Percentiles rank a stretch among this genome's conserved stretches.
Conservation (phyloP, 352 stramenopile species). For the Halophytophthora polymorphica region DNA sequence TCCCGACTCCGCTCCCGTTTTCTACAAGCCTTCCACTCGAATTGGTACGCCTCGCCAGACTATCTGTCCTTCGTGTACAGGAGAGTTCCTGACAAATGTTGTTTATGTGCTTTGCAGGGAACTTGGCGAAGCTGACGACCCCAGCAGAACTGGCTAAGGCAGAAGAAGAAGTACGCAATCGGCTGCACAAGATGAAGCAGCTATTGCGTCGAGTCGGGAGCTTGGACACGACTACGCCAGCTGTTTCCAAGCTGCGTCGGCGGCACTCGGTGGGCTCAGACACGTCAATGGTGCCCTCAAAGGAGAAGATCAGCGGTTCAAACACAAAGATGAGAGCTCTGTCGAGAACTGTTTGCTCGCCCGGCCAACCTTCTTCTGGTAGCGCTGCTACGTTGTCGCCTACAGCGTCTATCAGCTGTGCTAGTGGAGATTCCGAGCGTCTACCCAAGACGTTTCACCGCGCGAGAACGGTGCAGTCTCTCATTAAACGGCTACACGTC, state of each 20-base stretch:
- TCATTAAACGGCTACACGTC: constrained; percentile 30
- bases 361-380: constrained; percentile 1
- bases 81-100: background rate
- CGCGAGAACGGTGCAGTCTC: constrained; percentile 21
- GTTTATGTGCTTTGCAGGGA: constrained; percentile 17
- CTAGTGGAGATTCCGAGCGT: constrained; percentile 2
- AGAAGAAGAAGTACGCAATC: constrained; percentile 44
- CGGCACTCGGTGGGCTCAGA: constrained; percentile 5
- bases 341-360: constrained; percentile 3
- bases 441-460: constrained; percentile 18
- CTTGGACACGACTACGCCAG: background rate
- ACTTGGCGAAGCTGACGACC: constrained; percentile 45
- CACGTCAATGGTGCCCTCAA: constrained; percentile 5
- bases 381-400: background rate
- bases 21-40: constrained; percentile 45
- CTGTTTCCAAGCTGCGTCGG: constrained; percentile 6
- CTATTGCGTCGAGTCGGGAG: constrained; percentile 42
- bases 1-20: constrained; percentile 36
- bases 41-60: constrained; percentile 23
- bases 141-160: constrained; percentile 45
- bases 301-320: constrained; percentile 2
- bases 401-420: constrained; percentile 5
- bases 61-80: background rate
- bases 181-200: constrained; percentile 56
- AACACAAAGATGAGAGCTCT: constrained; percentile 3